Percentiles rank a stretch among this genome's conserved stretches.
Evolutionary conservation across 768 basidiomycete species (phyloP).

Genomic region (Polyporus arcularius): DNA sequence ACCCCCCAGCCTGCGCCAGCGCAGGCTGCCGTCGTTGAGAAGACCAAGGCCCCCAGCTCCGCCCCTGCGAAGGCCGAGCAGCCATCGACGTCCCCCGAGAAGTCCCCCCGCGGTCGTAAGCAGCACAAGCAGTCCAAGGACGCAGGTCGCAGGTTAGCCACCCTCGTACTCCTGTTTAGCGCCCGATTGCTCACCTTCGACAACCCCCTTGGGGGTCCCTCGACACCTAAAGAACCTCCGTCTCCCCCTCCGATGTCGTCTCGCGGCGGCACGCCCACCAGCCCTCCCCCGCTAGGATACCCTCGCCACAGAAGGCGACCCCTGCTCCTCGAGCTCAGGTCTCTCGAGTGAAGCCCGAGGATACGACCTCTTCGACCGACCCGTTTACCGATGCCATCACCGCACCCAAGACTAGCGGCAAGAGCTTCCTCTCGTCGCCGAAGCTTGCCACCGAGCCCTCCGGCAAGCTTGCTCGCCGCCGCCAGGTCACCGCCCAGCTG

Average conservation of each 20-base stretch:
- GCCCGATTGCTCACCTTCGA: slow-evolving; percentile 26
- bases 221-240: slow-evolving; percentile 46
- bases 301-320: slow-evolving; percentile 69
- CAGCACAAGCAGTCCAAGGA: slow-evolving; percentile 45
- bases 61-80: slow-evolving; percentile 20
- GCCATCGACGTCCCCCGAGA: slow-evolving; percentile 25
- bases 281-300: slow-evolving; percentile 48
- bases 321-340: slow-evolving; percentile 27
- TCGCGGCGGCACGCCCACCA: slow-evolving; percentile 59
- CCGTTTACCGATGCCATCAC: slow-evolving; percentile 52
- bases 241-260: slow-evolving; percentile 39
- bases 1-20: slow-evolving; percentile 31
- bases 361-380: slow-evolving; percentile 40
- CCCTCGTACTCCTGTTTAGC: slow-evolving; percentile 25
- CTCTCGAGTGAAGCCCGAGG: slow-evolving; percentile 18
- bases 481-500: slow-evolving; percentile 39
- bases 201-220: neutral
- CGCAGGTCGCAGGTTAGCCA: slow-evolving; percentile 40
- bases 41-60: slow-evolving; percentile 28
- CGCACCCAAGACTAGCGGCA: slow-evolving; percentile 29
- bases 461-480: slow-evolving; percentile 61
- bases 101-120: slow-evolving; percentile 33
- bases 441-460: slow-evolving; percentile 48
- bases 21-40: slow-evolving; percentile 29
- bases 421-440: slow-evolving; percentile 36